A percentile compares a stretch with the other conserved stretches of the same genome.
phyloP scores from a whole-genome alignment of 2,329 filamentous ascomycete species.

The Domatiomyces globalis region DNA sequence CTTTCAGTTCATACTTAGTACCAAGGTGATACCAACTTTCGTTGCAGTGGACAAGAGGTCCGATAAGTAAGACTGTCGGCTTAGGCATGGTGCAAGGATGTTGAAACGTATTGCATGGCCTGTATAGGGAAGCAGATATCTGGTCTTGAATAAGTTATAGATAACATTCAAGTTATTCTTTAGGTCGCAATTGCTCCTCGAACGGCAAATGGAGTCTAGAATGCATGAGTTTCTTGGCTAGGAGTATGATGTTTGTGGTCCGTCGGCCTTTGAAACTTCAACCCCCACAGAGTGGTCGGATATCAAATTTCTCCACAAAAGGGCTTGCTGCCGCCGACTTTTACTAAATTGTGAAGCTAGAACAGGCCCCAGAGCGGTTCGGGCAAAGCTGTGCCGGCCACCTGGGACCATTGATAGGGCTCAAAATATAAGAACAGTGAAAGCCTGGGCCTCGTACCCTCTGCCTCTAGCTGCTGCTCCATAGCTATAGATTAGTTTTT shows the following conservation, averaged over 20 bases:
- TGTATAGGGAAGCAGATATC: neutral
- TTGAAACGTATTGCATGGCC: neutral
- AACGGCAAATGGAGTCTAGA: no score
- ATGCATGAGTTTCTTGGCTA: no score
- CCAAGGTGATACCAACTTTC: constrained; percentile 31
- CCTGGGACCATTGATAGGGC: neutral
- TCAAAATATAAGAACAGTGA: neutral
- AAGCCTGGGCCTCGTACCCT: neutral
- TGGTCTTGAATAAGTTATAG: neutral
- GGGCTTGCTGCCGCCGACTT: neutral
- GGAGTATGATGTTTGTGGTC: neutral
- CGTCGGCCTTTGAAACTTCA: neutral
- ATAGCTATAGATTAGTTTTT: neutral
- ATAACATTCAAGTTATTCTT: neutral
- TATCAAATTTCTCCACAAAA: neutral
- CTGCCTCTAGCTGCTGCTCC: no score
- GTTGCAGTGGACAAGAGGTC: constrained; percentile 29
- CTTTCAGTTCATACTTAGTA: constrained; percentile 30
- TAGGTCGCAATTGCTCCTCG: neutral
- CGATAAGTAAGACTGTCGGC: constrained; percentile 30
- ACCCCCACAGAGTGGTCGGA: neutral
- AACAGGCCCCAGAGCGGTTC: neutral
- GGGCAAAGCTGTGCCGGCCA: neutral
- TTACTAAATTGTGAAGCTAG: neutral
- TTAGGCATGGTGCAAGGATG: constrained; percentile 13